phyloP scores from a whole-genome alignment of 805 yeast species.

The Kregervanrija delftensis region DNA sequence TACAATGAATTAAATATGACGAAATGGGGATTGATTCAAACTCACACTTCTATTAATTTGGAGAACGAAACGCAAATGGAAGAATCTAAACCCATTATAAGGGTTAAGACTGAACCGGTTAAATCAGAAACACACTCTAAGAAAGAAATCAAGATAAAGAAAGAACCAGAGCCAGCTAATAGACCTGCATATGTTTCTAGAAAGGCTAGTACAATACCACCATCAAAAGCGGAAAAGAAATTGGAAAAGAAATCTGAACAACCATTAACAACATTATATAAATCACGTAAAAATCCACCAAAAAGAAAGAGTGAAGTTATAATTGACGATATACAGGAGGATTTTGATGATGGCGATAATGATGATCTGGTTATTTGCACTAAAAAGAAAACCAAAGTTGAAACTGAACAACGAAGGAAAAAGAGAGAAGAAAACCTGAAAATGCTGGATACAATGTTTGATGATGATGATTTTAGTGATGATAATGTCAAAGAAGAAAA shows the following conservation, averaged over 20 bases:
- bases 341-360: slow-evolving; percentile 5
- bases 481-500: slow-evolving; percentile 2
- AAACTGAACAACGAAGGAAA: slow-evolving; percentile 7
- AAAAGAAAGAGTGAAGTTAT: slow-evolving; percentile 10
- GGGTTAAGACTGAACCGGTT: background rate
- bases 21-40: slow-evolving; percentile 21
- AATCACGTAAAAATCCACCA: slow-evolving; percentile 6
- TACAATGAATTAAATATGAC: slow-evolving; percentile 15
- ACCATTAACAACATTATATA: no score
- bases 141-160: background rate
- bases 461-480: slow-evolving; percentile 18
- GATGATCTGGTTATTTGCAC: slow-evolving; percentile 6
- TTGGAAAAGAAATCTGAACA: background rate
- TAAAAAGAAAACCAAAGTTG: slow-evolving; percentile 15
- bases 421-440: slow-evolving; percentile 10
- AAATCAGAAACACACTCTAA: background rate
- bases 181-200: slow-evolving; percentile 15
- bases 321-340: background rate
- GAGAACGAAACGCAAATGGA: background rate
- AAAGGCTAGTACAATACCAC: slow-evolving; percentile 14
- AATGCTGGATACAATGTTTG: slow-evolving; percentile 18
- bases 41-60: slow-evolving; percentile 7
- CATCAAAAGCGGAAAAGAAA: slow-evolving; percentile 2
- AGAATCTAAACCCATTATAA: background rate
- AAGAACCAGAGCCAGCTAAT: background rate